Conservation (phyloP, 345 rosid genomes). For the Hypericum androsaemum region DNA sequence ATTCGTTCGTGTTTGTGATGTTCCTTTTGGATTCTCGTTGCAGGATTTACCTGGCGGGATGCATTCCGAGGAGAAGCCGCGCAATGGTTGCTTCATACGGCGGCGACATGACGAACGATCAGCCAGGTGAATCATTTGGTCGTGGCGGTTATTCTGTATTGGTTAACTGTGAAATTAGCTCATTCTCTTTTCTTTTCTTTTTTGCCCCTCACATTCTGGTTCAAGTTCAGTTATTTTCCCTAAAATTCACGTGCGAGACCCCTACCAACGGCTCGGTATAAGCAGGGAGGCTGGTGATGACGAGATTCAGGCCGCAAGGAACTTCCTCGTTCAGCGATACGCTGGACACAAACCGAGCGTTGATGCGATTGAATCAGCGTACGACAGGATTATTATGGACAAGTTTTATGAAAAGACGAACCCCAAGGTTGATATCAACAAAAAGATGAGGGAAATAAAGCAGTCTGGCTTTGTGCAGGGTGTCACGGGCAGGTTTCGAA, state of each 20-base stretch:
- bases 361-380: slow-evolving; percentile 88
- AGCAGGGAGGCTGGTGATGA: slow-evolving; percentile 92
- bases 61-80: slow-evolving; percentile 22
- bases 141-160: background rate
- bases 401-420: slow-evolving; percentile 76
- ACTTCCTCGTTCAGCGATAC: slow-evolving; percentile 69
- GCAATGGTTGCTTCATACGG: slow-evolving; percentile 79
- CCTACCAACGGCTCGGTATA: slow-evolving; percentile 85
- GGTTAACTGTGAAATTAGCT: too few relatives aligned
- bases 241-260: slow-evolving; percentile 68
- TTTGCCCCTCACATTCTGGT: slow-evolving; percentile 10
- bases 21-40: slow-evolving; percentile 3
- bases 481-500: slow-evolving; percentile 57
- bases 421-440: slow-evolving; percentile 65
- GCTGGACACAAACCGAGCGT: slow-evolving; percentile 81
- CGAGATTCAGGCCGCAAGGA: slow-evolving; percentile 88
- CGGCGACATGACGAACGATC: slow-evolving; percentile 38
- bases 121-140: slow-evolving; percentile 32
- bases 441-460: slow-evolving; percentile 61
- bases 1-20: slow-evolving; percentile 4
- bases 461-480: slow-evolving; percentile 64
- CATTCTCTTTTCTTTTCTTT: slow-evolving; percentile 2
- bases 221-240: slow-evolving; percentile 60
- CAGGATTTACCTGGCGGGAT: slow-evolving; percentile 25
- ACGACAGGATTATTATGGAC: slow-evolving; percentile 90